Conservation (phyloP, 345 rosid genomes). For the Brassica rapa region DNA sequence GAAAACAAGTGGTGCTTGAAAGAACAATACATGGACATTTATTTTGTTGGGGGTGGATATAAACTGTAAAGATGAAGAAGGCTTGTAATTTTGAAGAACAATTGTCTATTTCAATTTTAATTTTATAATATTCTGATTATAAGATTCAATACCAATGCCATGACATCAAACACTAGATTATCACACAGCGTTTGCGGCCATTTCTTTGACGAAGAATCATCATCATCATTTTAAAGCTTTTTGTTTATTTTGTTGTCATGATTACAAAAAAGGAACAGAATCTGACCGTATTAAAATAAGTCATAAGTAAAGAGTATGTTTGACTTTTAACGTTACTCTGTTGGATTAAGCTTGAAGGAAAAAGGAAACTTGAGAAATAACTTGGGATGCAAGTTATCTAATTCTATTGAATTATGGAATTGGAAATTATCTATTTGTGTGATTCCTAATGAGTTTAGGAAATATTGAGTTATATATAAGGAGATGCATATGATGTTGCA, state of each 20-base stretch:
- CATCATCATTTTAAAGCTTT: not conserved
- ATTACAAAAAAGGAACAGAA: not conserved
- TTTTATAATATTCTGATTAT: too few species aligned
- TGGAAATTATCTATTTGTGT: too few species aligned
- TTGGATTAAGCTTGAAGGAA: too few species aligned
- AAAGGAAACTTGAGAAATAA: too few species aligned
- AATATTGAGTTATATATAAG: too few species aligned
- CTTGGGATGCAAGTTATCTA: too few species aligned
- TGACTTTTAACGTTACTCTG: not conserved
- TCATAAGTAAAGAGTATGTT: conserved; percentile 1
- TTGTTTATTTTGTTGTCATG: not conserved
- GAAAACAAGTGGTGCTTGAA: conserved; percentile 24
- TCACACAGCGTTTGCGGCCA: conserved; percentile 62
- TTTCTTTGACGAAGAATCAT: conserved; percentile 46
- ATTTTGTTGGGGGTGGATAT: not conserved
- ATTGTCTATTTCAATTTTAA: too few species aligned
- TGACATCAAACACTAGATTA: conserved; percentile 52
- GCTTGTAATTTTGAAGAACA: not conserved
- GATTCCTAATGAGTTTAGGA: too few species aligned
- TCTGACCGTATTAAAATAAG: conserved; percentile 6
- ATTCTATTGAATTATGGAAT: too few species aligned
- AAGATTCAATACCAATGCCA: conserved; percentile 42
- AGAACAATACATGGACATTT: not conserved
- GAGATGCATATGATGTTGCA: too few species aligned
- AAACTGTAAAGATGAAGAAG: conserved; percentile 17